Percentiles rank a stretch among this genome's conserved stretches.
phyloP scores from a whole-genome alignment of 345 rosid species.

The Lumnitzera littorea region DNA sequence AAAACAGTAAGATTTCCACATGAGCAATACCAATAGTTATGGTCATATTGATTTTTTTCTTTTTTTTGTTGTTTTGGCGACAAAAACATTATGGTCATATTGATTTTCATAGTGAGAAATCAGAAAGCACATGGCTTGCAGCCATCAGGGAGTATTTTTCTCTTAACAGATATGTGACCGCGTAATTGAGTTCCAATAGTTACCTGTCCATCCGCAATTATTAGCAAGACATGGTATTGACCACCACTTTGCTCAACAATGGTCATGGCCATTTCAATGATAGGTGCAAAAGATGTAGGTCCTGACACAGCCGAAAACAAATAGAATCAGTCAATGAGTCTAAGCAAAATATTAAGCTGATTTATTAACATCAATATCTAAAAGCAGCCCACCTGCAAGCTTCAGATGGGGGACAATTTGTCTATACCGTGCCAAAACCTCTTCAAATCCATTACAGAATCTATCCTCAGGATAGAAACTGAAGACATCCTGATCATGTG shows the following conservation, averaged over 20 bases:
- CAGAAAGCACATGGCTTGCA: no score
- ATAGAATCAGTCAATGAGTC: no score
- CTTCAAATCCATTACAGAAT: slow-evolving; percentile 80
- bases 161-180: no score
- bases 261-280: slow-evolving; percentile 41
- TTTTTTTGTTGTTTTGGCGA: no score
- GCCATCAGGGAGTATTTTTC: no score
- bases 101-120: no score
- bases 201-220: slow-evolving; percentile 52
- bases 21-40: no score
- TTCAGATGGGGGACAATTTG: slow-evolving; percentile 71
- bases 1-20: no score
- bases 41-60: no score
- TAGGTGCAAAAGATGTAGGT: slow-evolving; percentile 42
- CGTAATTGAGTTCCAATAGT: neutral
- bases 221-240: slow-evolving; percentile 43
- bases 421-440: slow-evolving; percentile 67
- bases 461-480: slow-evolving; percentile 61
- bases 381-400: slow-evolving; percentile 53
- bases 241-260: slow-evolving; percentile 44
- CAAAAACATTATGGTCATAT: no score
- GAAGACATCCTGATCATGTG: slow-evolving; percentile 93
- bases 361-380: neutral
- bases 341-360: no score
- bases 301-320: slow-evolving; percentile 13